These are phyloP conservation scores for Marasmius fiardii DNA, from an alignment of 1,284 basidiomycete genomes.

Conservation along the genomic window DNA sequence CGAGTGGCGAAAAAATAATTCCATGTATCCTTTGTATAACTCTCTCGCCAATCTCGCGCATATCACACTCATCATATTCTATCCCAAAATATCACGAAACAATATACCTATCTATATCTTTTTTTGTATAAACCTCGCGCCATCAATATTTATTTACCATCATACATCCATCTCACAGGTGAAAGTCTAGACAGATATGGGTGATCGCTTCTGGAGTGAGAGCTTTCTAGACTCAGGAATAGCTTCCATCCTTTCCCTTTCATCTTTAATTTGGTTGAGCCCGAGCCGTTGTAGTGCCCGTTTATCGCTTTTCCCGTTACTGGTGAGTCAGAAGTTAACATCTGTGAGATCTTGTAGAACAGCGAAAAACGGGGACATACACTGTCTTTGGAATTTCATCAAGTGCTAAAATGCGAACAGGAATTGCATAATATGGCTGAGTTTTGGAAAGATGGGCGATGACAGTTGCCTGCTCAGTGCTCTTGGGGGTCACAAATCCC, in stretches of 20 bases:
- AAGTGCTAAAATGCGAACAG: constrained; percentile 40
- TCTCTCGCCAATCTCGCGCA: too few relatives aligned
- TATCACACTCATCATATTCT: too few relatives aligned
- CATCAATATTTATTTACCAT: too few relatives aligned
- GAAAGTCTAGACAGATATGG: background rate
- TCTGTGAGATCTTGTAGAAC: constrained; percentile 1
- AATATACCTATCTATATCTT: too few relatives aligned
- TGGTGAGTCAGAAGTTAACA: constrained; percentile 12
- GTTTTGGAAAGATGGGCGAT: constrained; percentile 41
- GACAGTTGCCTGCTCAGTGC: constrained; percentile 36
- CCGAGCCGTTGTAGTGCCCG: constrained; percentile 44
- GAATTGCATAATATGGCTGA: constrained; percentile 60
- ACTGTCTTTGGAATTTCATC: constrained; percentile 46
- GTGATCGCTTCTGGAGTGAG: background rate
- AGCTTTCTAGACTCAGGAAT: background rate
- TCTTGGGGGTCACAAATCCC: constrained; percentile 49
- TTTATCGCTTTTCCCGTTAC: constrained; percentile 54
- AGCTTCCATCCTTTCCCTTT: constrained; percentile 4
- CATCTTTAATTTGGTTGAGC: constrained; percentile 25
- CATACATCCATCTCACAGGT: too few relatives aligned
- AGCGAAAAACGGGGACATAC: constrained; percentile 29
- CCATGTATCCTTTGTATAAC: too few relatives aligned
- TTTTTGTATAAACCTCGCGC: too few relatives aligned
- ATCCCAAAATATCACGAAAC: too few relatives aligned
- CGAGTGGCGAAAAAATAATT: too few relatives aligned